phyloP scores from a whole-genome alignment of 768 basidiomycete genomes.

The Phlebiopsis gigantea region DNA sequence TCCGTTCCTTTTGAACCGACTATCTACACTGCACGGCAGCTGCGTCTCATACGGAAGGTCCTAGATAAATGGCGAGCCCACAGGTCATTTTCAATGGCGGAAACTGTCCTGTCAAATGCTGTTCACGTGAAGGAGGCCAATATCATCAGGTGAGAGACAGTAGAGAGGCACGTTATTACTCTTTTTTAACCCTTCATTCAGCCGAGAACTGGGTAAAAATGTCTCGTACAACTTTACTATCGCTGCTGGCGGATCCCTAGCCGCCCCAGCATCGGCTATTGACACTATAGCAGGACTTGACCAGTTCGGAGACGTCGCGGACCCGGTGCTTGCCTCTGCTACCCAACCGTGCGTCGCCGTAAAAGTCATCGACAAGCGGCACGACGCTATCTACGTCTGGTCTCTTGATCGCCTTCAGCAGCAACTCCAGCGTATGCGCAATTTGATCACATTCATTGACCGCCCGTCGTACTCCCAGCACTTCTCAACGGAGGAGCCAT shows the following conservation, averaged over 20 bases:
- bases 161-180: constrained; percentile 1
- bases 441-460: constrained; percentile 83
- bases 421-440: constrained; percentile 90
- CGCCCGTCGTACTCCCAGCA: constrained; percentile 91
- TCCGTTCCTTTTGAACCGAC: constrained; percentile 68
- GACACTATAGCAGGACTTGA: constrained; percentile 84
- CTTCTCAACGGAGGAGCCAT: constrained; percentile 90
- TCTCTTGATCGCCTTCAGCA: constrained; percentile 84
- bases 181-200: constrained; percentile 24
- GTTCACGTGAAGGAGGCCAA: constrained; percentile 92
- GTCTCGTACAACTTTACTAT: constrained; percentile 92
- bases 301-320: constrained; percentile 91
- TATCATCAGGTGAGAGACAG: constrained; percentile 64
- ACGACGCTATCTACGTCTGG: constrained; percentile 89
- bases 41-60: constrained; percentile 77
- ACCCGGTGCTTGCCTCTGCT: constrained; percentile 65
- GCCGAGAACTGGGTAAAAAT: constrained; percentile 81
- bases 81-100: constrained; percentile 88
- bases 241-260: constrained; percentile 74
- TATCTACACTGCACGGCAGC: constrained; percentile 77
- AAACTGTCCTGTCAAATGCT: constrained; percentile 78
- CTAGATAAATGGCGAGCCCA: constrained; percentile 83
- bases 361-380: constrained; percentile 86
- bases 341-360: constrained; percentile 82
- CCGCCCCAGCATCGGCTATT: constrained; percentile 74